Base-by-base conservation (phyloP, 2,329 filamentous ascomycete species). In the Diaporthe citrichinensis region DNA sequence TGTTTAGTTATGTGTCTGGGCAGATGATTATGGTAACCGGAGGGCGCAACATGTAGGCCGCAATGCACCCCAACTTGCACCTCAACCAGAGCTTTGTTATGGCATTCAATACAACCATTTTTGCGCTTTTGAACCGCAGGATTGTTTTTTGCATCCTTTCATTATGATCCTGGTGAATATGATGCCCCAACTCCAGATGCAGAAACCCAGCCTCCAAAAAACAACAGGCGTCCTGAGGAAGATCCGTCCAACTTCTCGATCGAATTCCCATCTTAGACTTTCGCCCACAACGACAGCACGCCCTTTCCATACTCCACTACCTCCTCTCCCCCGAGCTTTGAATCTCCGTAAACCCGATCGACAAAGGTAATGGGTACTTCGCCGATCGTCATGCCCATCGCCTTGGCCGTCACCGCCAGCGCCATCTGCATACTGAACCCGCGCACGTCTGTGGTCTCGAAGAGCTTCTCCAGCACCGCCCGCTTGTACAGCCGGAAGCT, bases 381-480 rank as follows among this genome's bases (percentile, higher is more conserved):
- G 23, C 94, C 95, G 44, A 99, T 96, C 51, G 93, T 94, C 87
- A 92, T 98, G 1, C 97, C 96, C 94, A 98, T 96, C 23, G 94
- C 94, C 91, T 98, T 98, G 46, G 97, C 97, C 77, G 96, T 90
- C 12, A 98, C 96, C 93, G 98, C 98, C 92, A 99, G 94, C 90
- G 98, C 96, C 97, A 99, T 99, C 91, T 99, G 97, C 89, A 99
- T 99, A 55, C 94, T 96, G 85, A 98, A 99, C 3, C 97, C 97
- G 87, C 98, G 98, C 84, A 95, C 97, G 89, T 98, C 94, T 12
- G 95, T 98, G 85, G 91, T 95, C 82, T 90, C 88, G 81, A 99
- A 98, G 75, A 98, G 95, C 88, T 95, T 96, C 84, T 98, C 91
- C 82, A 99, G 86, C 77, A 98, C 95, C 76, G 89, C 87, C 87